Evolutionary conservation across 306 rosid species (phyloP).

Genomic region (Trichosanthes cucumerina): DNA sequence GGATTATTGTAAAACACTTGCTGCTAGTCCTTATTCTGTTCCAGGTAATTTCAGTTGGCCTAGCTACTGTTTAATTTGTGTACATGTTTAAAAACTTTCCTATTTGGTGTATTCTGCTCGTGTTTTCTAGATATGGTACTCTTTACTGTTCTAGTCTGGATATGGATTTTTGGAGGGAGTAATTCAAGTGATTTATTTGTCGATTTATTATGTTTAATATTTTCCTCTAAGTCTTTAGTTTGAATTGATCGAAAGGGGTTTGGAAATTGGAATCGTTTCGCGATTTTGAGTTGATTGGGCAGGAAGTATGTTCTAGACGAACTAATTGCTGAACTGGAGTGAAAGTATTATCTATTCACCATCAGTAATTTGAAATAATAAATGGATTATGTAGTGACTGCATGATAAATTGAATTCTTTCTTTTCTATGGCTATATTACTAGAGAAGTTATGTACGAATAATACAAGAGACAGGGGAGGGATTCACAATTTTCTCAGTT

Average conservation of each 20-base stretch:
- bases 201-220: not conserved
- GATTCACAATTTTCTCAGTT: not conserved
- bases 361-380: not conserved
- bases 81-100: not conserved
- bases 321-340: not conserved
- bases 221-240: not conserved
- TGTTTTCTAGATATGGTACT: not conserved
- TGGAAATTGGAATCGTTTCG: not conserved
- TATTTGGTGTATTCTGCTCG: not conserved
- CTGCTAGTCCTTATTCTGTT: constrained; percentile 53
- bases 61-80: not conserved
- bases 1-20: constrained; percentile 68
- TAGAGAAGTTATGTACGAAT: not conserved
- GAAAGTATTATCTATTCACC: not conserved
- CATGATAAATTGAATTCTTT: not conserved
- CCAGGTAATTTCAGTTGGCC: constrained; percentile 44
- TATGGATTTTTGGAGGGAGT: not conserved
- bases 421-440: not conserved
- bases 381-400: not conserved
- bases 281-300: not conserved
- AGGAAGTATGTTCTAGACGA: not conserved
- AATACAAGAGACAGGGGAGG: not conserved
- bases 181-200: not conserved
- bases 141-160: not conserved
- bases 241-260: not conserved